These are phyloP conservation scores for Tetrahymena borealis DNA, from an alignment of 73 alveolate genomes.

Conservation along the genomic window DNA sequence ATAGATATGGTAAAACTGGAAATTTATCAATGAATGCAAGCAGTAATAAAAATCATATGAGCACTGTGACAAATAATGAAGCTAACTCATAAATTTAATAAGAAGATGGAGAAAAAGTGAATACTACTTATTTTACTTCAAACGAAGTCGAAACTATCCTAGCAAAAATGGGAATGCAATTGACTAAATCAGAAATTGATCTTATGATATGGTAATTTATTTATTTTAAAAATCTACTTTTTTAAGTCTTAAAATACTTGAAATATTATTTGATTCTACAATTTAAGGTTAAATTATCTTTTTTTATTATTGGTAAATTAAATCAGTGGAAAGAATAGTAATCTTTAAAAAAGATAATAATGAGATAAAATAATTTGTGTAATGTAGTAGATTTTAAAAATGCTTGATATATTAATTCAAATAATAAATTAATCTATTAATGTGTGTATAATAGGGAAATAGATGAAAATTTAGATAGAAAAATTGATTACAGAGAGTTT, in stretches of 20 bases:
- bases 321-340: too few species aligned
- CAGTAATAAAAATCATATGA: neutral
- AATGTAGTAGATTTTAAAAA: too few species aligned
- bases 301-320: too few species aligned
- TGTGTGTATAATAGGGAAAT: conserved; percentile 93
- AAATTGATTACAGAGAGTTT: conserved; percentile 81
- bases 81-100: neutral
- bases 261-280: too few species aligned
- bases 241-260: too few species aligned
- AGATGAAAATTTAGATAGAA: conserved; percentile 91
- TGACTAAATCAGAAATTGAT: conserved; percentile 73
- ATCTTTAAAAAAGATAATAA: too few species aligned
- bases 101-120: neutral
- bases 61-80: neutral
- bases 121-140: conserved; percentile 4
- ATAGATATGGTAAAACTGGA: neutral
- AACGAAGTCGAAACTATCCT: conserved; percentile 43
- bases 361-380: too few species aligned
- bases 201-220: conserved; percentile 62
- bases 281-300: too few species aligned
- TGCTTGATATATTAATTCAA: too few species aligned
- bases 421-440: too few species aligned
- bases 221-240: conserved; percentile 17
- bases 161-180: conserved; percentile 44
- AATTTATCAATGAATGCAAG: neutral